These are phyloP conservation scores for Emericellopsis terricola DNA, from an alignment of 495 filamentous ascomycete species.

Conservation along the genomic window DNA sequence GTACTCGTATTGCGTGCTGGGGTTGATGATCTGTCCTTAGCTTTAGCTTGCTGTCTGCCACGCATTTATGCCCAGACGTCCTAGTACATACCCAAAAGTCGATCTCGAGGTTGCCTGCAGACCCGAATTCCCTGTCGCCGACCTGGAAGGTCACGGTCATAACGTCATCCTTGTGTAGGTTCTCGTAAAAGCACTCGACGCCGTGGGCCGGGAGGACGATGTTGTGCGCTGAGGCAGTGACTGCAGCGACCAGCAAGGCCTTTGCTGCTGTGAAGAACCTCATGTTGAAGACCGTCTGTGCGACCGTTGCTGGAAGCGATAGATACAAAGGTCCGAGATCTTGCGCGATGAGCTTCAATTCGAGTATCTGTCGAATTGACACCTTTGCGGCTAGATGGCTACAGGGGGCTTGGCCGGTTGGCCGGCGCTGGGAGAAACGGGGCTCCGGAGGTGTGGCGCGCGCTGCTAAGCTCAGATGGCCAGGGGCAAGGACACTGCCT, in stretches of 20 bases:
- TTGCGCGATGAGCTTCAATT: background rate
- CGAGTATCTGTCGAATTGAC: background rate
- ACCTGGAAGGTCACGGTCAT: conserved; percentile 99
- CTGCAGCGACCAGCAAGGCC: conserved; percentile 41
- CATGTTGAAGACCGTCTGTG: conserved; percentile 7
- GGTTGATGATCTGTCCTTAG: conserved; percentile 84
- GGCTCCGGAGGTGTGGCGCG: no score
- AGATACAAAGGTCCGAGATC: background rate
- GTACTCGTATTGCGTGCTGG: conserved; percentile 49
- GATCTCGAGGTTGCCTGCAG: conserved; percentile 84
- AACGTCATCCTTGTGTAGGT: conserved; percentile 78
- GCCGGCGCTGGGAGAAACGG: background rate
- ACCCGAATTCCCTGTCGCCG: conserved; percentile 88
- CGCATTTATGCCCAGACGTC: no score
- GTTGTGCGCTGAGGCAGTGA: conserved; percentile 64
- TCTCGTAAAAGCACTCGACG: conserved; percentile 94
- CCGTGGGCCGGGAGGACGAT: conserved; percentile 84
- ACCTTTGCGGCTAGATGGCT: background rate
- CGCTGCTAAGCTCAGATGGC: no score
- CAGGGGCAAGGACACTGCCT: no score
- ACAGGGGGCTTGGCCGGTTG: background rate
- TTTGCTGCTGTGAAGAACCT: conserved; percentile 21
- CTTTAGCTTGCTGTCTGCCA: no score
- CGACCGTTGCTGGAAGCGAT: background rate
- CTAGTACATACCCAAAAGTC: conserved; percentile 90